Conservation (phyloP, 1,284 basidiomycete species). For the Boletellus deceptivus region DNA sequence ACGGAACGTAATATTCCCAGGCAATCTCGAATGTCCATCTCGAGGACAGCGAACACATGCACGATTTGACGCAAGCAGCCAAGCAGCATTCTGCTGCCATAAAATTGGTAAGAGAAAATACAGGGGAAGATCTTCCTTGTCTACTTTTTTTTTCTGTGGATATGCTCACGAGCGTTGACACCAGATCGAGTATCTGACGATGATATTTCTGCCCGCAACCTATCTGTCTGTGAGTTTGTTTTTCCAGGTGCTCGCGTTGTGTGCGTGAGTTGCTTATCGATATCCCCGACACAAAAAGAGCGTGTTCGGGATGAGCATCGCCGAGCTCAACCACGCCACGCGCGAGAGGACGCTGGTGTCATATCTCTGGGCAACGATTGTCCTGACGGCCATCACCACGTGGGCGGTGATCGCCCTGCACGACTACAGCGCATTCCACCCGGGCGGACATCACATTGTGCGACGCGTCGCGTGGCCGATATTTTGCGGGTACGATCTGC, state of each 20-base stretch:
- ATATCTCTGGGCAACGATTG: constrained; percentile 44
- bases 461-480: constrained; percentile 24
- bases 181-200: constrained; percentile 33
- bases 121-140: too few species aligned
- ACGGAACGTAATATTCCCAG: constrained; percentile 27
- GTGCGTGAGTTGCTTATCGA: too few species aligned
- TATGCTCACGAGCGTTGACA: background rate
- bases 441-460: background rate
- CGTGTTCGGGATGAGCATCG: constrained; percentile 42
- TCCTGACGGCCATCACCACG: constrained; percentile 47
- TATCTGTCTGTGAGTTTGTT: constrained; percentile 39
- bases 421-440: constrained; percentile 24
- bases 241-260: too few species aligned
- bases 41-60: constrained; percentile 46
- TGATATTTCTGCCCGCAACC: constrained; percentile 33
- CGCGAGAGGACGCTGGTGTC: constrained; percentile 33
- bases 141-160: background rate
- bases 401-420: constrained; percentile 43
- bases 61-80: constrained; percentile 45
- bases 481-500: constrained; percentile 2
- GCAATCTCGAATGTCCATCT: constrained; percentile 51
- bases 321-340: constrained; percentile 35
- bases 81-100: constrained; percentile 49
- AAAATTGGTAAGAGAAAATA: constrained; percentile 37
- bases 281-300: constrained; percentile 21